Percentiles rank a stretch among this genome's conserved stretches.
These are phyloP conservation scores for Rhododendron kiyosumense DNA, from an alignment of 148 eudicot species.

Conservation along the genomic window DNA sequence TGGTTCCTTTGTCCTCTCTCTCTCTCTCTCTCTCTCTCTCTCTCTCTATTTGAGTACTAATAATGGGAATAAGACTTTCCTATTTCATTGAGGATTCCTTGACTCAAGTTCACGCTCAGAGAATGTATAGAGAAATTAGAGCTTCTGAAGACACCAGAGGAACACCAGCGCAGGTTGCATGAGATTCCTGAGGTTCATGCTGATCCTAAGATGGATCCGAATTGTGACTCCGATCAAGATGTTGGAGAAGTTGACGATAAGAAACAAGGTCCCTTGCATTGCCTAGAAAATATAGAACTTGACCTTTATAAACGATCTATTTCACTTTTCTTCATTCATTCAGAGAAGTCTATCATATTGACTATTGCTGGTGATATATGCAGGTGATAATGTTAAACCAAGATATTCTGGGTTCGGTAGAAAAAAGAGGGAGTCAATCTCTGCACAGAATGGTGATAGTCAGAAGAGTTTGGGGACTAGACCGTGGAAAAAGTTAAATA, in stretches of 20 bases:
- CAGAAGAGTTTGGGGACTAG: slow-evolving; percentile 18
- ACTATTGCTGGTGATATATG: slow-evolving; percentile 15
- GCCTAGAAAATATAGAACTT: background rate
- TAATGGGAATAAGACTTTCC: background rate
- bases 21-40: background rate
- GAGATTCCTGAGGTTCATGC: slow-evolving; percentile 75
- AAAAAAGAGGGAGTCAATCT: slow-evolving; percentile 28
- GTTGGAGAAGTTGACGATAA: slow-evolving; percentile 36
- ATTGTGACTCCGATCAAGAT: slow-evolving; percentile 83
- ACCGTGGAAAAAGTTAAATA: slow-evolving; percentile 17
- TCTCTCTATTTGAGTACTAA: slow-evolving; percentile 1
- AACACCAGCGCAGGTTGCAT: slow-evolving; percentile 60
- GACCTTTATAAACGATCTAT: slow-evolving; percentile 4
- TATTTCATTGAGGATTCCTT: slow-evolving; percentile 35
- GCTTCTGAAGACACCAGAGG: slow-evolving; percentile 81
- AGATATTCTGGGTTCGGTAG: slow-evolving; percentile 29
- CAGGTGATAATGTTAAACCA: slow-evolving; percentile 49
- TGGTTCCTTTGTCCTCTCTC: background rate
- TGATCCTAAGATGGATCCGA: slow-evolving; percentile 87
- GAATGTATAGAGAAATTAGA: slow-evolving; percentile 72
- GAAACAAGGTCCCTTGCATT: slow-evolving; percentile 55
- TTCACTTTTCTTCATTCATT: slow-evolving; percentile 1
- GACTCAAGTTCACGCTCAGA: slow-evolving; percentile 71
- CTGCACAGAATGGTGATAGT: slow-evolving; percentile 32
- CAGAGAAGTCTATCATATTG: background rate